A percentile compares a stretch with the other conserved stretches of the same genome.
phyloP scores from a whole-genome alignment of 2,329 filamentous ascomycete genomes.

The Penicillium sp. region DNA sequence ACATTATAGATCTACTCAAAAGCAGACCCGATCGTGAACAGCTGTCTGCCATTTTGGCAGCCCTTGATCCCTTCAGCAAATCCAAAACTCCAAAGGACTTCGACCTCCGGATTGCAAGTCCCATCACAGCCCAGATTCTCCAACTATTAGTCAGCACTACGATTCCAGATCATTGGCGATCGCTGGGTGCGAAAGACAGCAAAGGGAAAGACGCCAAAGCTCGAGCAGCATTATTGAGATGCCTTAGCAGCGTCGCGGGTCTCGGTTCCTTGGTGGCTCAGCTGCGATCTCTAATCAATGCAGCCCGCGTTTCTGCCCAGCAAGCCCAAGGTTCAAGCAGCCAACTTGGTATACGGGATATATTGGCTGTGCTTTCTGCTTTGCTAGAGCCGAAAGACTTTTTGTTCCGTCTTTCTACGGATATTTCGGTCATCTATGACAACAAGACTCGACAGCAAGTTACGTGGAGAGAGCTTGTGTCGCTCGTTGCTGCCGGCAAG shows the following conservation, averaged over 20 bases:
- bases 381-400: conserved; percentile 46
- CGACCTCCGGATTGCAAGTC: conserved; percentile 60
- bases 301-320: conserved; percentile 21
- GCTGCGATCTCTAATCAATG: conserved; percentile 57
- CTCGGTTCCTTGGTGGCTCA: conserved; percentile 74
- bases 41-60: conserved; percentile 30
- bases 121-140: conserved; percentile 70
- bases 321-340: conserved; percentile 33
- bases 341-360: conserved; percentile 32
- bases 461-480: conserved; percentile 63
- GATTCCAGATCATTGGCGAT: conserved; percentile 76
- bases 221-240: conserved; percentile 54
- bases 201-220: conserved; percentile 13
- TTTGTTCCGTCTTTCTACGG: conserved; percentile 44
- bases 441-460: conserved; percentile 48
- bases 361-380: conserved; percentile 35
- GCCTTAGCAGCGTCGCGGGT: conserved; percentile 70
- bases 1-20: conserved; percentile 38
- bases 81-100: conserved; percentile 36
- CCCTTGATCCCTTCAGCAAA: conserved; percentile 35
- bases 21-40: conserved; percentile 37
- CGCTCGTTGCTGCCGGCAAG: conserved; percentile 58
- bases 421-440: conserved; percentile 40
- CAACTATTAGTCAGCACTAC: conserved; percentile 71
- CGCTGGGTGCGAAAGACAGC: conserved; percentile 44